Conservation (phyloP, 768 basidiomycete genomes). For the Baorangia bicolor region DNA sequence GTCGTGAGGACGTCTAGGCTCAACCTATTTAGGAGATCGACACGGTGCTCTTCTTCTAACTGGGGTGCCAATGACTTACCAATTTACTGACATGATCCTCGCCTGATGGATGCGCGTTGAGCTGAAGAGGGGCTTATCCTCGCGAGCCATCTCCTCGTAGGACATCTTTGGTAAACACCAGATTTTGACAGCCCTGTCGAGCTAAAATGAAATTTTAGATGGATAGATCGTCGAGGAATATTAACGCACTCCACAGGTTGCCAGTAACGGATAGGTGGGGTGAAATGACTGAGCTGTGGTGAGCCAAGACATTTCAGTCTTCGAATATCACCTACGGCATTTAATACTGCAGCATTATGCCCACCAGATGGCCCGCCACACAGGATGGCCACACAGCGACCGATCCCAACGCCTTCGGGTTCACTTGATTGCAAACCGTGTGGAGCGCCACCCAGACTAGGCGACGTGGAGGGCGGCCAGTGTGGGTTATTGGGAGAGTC, state of each 20-base stretch:
- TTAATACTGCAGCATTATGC: conserved; percentile 66
- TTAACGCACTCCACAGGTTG: conserved; percentile 70
- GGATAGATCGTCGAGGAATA: not conserved
- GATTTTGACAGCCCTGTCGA: conserved; percentile 74
- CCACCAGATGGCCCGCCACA: conserved; percentile 74
- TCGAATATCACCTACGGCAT: conserved; percentile 45
- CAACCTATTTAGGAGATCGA: conserved; percentile 43
- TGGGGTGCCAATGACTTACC: conserved; percentile 38
- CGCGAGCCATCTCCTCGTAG: conserved; percentile 44
- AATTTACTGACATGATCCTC: conserved; percentile 59
- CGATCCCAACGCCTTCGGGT: conserved; percentile 56
- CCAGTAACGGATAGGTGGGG: conserved; percentile 58
- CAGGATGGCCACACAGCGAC: conserved; percentile 61
- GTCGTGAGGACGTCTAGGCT: conserved; percentile 52
- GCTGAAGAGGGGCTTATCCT: conserved; percentile 78
- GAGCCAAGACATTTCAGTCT: not conserved
- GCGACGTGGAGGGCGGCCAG: conserved; percentile 51
- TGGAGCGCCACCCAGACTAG: conserved; percentile 63
- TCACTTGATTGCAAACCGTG: conserved; percentile 65
- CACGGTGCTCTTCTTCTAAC: not conserved
- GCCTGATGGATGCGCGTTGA: conserved; percentile 65
- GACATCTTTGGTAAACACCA: conserved; percentile 56
- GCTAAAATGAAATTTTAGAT: conserved; percentile 36
- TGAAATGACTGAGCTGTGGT: conserved; percentile 59
- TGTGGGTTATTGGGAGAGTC: conserved; percentile 48